Conservation (phyloP, 148 eudicot genomes). For the Euryodendron excelsum region DNA sequence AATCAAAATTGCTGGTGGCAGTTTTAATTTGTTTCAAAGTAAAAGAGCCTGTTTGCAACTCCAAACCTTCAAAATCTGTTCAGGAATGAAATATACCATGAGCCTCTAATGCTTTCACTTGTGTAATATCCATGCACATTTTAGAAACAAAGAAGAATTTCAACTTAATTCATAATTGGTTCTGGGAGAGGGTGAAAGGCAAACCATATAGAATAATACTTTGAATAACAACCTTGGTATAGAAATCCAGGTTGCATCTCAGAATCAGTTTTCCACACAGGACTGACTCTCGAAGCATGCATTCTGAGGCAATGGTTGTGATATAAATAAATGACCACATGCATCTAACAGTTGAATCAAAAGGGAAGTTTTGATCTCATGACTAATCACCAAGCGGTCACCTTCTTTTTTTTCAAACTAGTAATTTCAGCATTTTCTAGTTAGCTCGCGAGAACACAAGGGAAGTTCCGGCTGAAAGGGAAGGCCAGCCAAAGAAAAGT, state of each 20-base stretch:
- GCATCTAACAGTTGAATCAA: neutral
- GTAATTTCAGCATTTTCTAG: no score
- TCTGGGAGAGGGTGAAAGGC: neutral
- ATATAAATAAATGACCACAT: neutral
- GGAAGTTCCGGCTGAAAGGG: no score
- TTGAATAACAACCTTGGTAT: neutral
- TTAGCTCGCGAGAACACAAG: no score
- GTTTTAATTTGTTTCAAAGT: conserved; percentile 40
- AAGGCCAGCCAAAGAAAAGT: no score
- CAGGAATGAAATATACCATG: conserved; percentile 1
- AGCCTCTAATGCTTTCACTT: neutral
- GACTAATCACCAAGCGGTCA: no score
- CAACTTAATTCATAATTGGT: neutral
- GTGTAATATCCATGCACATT: neutral
- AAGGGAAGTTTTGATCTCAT: no score
- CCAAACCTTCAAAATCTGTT: conserved; percentile 44
- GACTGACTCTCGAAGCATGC: neutral
- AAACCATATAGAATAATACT: neutral
- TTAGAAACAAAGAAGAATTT: neutral
- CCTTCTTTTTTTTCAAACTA: no score
- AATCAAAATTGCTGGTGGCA: conserved; percentile 50
- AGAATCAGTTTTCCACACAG: neutral
- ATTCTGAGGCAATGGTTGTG: neutral
- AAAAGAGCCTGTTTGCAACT: conserved; percentile 38
- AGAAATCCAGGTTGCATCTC: neutral